Evolutionary conservation across 2,329 filamentous ascomycete genomes (phyloP), one percentile per base, ranked within the genome.

Genomic region (Aspergillus oerlinghausenensis): DNA sequence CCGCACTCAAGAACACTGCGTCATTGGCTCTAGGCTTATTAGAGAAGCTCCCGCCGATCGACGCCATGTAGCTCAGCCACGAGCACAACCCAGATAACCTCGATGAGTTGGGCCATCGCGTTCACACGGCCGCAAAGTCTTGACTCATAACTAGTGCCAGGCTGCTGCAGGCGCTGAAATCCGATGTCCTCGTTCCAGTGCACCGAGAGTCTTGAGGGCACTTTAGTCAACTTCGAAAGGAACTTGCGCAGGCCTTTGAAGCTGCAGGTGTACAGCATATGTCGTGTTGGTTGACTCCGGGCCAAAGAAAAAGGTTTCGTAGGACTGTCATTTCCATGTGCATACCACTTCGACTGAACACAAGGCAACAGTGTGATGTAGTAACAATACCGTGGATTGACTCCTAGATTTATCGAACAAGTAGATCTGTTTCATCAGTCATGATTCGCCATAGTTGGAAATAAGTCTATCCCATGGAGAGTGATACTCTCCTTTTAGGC

Each of bases 11-110:
- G 14, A 69, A 62, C 25, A 62, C 65, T 11, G 67, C 73, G 29
- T 57, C 60, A 1, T 75, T 78, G 0, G 75, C 75, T 2, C 59
- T 80, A 0, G 52, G 59, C 0, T 66, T 80, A 0, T 66, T 80
- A 0, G 59, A 71, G 1, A 54, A 77, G 1, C 69, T 81, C 0
- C 79, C 79, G 0, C 65, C 66, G 9, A 79, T 82, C 58, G 78
- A 81, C 51, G 79, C 73, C n/a, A 67, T 82, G 3, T 70, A 81
- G 0, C 70, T 82, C 8, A 79, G 76, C 63, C 79, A 82, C 56
- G 80, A 82, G 63, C 77, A 82, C 63, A 79, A 82, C 55, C 67
- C 70, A 0, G 79, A 82, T 58, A 82, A 82, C 57, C 70, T 82
- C 2, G 79, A 82, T 35, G 69, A 74, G 2, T 60, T 75, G 0